Conservation (phyloP, 495 filamentous ascomycete genomes). For the Penicillium ochrochloron region DNA sequence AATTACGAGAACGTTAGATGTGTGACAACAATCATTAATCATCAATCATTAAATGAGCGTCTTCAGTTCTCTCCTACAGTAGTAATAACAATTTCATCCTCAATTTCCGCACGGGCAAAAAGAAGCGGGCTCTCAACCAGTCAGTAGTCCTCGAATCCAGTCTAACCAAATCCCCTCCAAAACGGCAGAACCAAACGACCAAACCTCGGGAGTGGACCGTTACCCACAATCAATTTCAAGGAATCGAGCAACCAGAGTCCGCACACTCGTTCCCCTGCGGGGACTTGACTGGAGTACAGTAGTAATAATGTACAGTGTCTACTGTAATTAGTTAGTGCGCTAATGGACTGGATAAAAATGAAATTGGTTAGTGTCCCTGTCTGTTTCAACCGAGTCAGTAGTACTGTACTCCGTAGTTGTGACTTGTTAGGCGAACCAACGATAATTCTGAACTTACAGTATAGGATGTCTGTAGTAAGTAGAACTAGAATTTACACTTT, state of each 20-base stretch:
- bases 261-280: not conserved
- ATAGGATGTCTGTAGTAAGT: no score
- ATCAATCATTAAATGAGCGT: not conserved
- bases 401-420: no score
- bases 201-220: constrained; percentile 2
- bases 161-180: not conserved
- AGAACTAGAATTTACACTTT: not conserved
- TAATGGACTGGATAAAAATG: not conserved
- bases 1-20: not conserved
- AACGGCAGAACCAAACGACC: not conserved
- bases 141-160: not conserved
- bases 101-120: not conserved
- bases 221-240: constrained; percentile 25
- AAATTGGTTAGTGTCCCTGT: not conserved
- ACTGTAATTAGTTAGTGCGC: no score
- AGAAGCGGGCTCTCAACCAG: not conserved
- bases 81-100: not conserved
- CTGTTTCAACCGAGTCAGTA: not conserved
- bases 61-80: not conserved
- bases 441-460: not conserved
- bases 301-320: not conserved
- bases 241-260: constrained; percentile 20
- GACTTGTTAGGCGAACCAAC: not conserved
- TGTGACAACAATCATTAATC: not conserved
- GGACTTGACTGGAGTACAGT: not conserved